Evolutionary conservation across 169 alveolate genomes (phyloP), one percentile per base, ranked within the genome.

Genomic region (Plasmodium sp.): DNA sequence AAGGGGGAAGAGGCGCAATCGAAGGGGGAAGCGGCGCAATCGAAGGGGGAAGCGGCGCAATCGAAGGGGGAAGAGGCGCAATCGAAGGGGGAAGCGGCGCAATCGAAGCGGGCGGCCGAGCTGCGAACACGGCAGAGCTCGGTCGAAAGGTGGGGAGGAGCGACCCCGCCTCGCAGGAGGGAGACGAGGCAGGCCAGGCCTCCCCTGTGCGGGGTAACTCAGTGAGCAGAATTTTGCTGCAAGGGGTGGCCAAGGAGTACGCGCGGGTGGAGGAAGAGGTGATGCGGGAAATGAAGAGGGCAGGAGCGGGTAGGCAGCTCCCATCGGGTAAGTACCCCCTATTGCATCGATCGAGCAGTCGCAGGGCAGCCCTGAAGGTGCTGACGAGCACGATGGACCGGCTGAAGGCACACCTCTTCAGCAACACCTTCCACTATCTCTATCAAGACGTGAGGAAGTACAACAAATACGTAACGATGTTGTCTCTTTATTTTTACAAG

Each of bases 401-500:
- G 18, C 18, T 84, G 67, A 84, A 74, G 79, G 54, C 58, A 84
- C 67, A 84, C 62, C 43, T 84, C 34, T 84, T 84, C 58, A 84
- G 93, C 27, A 73, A 84, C 34, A 84, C 62, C 34, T 84, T 74
- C 62, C 85, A 84, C 18, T 84, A 84, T 18, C 27, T 84, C 14
- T 84, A 84, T 41, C 10, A 41, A 33, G 51, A 75, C 22, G 36
- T 41, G 62, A 84, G 5, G 39, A 73, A 34, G 39, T 84, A 84
- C 43, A 45, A 39, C 22, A 84, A 74, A 33, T 43, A 84, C 12
- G 3, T 84, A 45, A 27, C 67, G 56, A 16, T 51, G 67, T 56
- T 84, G 9, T 84, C 93, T 5, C 58, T 84, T 27, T 51, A 84
- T 58, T 84, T 84, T 84, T 84, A 84, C 1, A 84, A 51, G n/a